Evolutionary conservation across 1,284 basidiomycete genomes (phyloP).

Genomic region (Trametes polyzona): DNA sequence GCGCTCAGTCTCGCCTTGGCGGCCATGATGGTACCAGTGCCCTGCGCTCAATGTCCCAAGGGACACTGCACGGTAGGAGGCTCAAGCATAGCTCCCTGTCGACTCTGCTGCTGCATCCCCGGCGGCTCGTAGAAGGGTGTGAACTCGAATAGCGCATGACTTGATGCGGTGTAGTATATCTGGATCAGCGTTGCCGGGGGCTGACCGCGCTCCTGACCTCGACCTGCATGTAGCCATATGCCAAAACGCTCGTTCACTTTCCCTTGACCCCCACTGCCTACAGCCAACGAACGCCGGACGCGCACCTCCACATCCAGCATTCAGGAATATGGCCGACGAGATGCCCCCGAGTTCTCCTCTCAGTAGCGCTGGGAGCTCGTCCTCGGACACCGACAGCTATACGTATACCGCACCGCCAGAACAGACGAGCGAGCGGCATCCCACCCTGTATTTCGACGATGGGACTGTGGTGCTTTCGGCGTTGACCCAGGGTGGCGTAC

Average conservation of each 20-base stretch:
- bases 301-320: not conserved
- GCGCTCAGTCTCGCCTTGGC: too few species aligned
- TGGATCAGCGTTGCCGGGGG: not conserved
- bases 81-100: too few species aligned
- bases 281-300: too few species aligned
- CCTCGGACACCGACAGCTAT: constrained; percentile 10
- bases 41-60: too few species aligned
- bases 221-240: not conserved
- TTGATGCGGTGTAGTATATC: not conserved
- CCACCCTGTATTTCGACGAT: constrained; percentile 36
- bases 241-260: not conserved
- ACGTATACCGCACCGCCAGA: not conserved
- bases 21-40: too few species aligned
- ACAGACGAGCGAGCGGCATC: constrained; percentile 27
- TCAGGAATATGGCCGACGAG: constrained; percentile 13
- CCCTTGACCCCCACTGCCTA: not conserved
- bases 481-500: constrained; percentile 19
- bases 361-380: not conserved
- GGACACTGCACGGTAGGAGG: too few species aligned
- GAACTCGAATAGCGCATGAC: constrained; percentile 5
- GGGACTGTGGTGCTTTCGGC: constrained; percentile 38
- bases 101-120: too few species aligned
- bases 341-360: constrained; percentile 1
- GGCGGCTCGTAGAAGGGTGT: not conserved
- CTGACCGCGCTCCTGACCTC: not conserved